Evolutionary conservation across 805 yeast genomes (phyloP), one percentile per base, ranked within the genome.

Genomic region (Maudiozyma pseudohumilis): DNA sequence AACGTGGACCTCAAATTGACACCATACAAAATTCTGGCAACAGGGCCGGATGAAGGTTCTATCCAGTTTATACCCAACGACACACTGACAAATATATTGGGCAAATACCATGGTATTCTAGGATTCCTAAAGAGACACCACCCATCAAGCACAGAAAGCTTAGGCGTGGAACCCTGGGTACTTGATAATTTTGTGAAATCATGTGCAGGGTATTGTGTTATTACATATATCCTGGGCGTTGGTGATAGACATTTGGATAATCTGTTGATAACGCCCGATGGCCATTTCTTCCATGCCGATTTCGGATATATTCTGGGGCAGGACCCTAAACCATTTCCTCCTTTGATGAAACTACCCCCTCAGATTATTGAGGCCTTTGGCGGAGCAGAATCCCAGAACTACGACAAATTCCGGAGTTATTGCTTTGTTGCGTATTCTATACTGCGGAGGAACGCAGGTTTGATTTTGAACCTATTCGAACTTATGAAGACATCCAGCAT

Each of bases 331-430:
- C 97, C 97, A 11, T 92, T 92, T 62, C 97, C 99, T 11, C 99
- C 99, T 1, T 69, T 89, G 63, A 92, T 92, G 96, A 92, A 92
- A 54, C 65, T 92, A 27, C 98, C 98, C 0, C 92, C 92, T 29
- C 98, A 92, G 60, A 81, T 92, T 13, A 83, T 92, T 29, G 98
- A 92, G 47, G 97, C 96, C 0, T 92, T 92, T 86, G 99, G 99
- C 2, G 98, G 97, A 1, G 72, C 85, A 35, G 70, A 73, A 44
- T 86, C 89, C 35, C 82, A 80, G 30, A 88, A 89, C 56, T 92
- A 84, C 59, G 77, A 78, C 45, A 75, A 81, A 44, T 92, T 92
- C 63, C 74, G 94, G 51, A 84, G 85, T 57, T 88, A 88, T 61
- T 92, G 99, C 54, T 92, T 88, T 63, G 89, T 92, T 15, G 85